Base-by-base conservation (phyloP, 192 early-diverging fungal genomes). In the Backusella psychrophila region DNA sequence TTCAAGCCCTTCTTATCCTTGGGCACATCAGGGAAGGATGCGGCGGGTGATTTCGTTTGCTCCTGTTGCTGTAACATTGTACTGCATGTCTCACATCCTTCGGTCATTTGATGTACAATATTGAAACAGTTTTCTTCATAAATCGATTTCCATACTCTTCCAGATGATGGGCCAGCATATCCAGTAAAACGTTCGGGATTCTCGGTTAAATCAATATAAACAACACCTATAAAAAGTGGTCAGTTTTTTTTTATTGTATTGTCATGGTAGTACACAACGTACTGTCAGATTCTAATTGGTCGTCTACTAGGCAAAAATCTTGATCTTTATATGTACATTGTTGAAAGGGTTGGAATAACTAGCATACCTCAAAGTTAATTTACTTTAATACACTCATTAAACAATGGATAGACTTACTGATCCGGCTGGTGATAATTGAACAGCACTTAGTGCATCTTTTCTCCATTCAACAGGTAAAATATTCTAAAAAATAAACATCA, bases 181-280 rank as follows among this genome's bases (percentile, higher is more conserved):
- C 96, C 98, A 0, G 98, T 99, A 82, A 96, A 99, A 11, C 97
- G 90, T 80, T 99, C 98, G 6, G 97, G 97, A 75, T 99, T 99
- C 31, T 91, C 91, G 1, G 90, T 75, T n/a, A 99, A 86, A 76
- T 99, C 92, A 8, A 99, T 91, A 86, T 94, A 98, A 36, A 93
- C 85, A 38, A 93, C 96, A 26, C 93, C 90, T 77, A 75, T 53
- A 68, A 71, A 66, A 74, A 35, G 46, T 49, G 19, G 46, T 49
- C 15, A 49, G 19, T 59, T 59, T 59, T 56, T 59, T 59, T 59
- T 53, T 53, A 33, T 33, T 53, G 4, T 4, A 9, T 26, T 59
- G 21, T n/a, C 6, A 29, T 66, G 5, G 21, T 17, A 19, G 14
- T 5, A 66, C 9, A 66, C 23, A 36, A 35, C 34, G 14, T 77